Percentiles rank a stretch among this genome's conserved stretches.
phyloP scores from a whole-genome alignment of 768 basidiomycete genomes.

The Rhodotorula diobovata region DNA sequence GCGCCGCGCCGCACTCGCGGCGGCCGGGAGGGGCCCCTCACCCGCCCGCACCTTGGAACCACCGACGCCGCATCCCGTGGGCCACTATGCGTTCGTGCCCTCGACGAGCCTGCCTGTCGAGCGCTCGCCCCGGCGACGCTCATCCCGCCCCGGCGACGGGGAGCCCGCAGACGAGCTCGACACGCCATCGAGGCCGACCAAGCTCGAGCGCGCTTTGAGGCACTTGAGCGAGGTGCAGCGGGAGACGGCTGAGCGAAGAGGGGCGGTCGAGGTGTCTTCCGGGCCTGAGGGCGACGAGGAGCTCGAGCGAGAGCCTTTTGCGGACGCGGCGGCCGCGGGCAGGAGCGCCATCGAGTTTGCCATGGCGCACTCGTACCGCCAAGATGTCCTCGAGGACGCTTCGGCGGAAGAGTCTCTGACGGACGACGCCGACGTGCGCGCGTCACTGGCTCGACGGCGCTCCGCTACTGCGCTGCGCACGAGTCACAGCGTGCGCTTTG shows the following conservation, averaged over 20 bases:
- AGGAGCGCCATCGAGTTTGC: constrained; percentile 32
- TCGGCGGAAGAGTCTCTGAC: not conserved
- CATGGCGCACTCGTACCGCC: constrained; percentile 17
- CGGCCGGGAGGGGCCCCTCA: not conserved
- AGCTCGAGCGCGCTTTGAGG: constrained; percentile 5
- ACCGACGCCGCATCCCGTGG: constrained; percentile 20
- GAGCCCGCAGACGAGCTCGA: not conserved
- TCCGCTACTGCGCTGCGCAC: not conserved
- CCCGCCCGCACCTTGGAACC: not conserved
- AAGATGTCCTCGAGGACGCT: not conserved
- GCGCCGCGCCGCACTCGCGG: constrained; percentile 13
- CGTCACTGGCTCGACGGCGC: not conserved
- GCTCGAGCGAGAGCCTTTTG: not conserved
- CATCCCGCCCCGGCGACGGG: not conserved
- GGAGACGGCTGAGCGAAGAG: not conserved
- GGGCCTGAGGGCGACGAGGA: not conserved
- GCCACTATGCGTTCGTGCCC: constrained; percentile 21
- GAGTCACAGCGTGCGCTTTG: constrained; percentile 15
- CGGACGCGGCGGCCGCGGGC: not conserved
- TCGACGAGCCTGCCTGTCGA: constrained; percentile 10
- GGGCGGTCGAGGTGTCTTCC: not conserved
- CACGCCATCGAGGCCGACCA: not conserved
- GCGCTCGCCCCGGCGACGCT: not conserved
- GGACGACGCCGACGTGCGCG: not conserved
- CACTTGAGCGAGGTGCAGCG: constrained; percentile 2